Evolutionary conservation across 805 yeast genomes (phyloP), one percentile per base, ranked within the genome.

Genomic region (Metschnikowia continentalis): DNA sequence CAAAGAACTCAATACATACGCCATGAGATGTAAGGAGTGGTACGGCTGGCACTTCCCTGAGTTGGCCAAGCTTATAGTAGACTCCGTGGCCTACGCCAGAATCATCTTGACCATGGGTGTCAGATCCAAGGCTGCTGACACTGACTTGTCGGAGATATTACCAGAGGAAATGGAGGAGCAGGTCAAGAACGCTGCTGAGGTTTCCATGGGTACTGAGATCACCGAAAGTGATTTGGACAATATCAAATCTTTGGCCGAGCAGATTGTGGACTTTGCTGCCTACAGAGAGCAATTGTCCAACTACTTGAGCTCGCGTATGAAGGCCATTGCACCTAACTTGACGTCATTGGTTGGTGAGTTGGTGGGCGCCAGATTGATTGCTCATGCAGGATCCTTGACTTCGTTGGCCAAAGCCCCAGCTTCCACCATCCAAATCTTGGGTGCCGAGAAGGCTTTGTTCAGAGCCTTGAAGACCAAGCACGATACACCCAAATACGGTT

Each of bases 11-110:
- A 94, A 94, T 77, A 94, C 97, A 48, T 94, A 92, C 65, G 96
- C 98, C 60, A 94, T 94, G 99, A 85, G 99, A 78, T 83, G 92
- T 75, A 94, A 92, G 77, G 99, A 94, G 77, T 94, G 99, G 99
- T 94, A 94, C 76, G 99, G 99, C 59, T 94, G 99, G 99, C 99
- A 94, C 74, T 94, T 94, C 85, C 99, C 99, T 37, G 99, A 94
- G 74, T 83, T 94, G 83, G 97, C 97, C 64, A 94, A 94, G 81
- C 90, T 92, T 70, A 88, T 94, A 62, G 84, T 86, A 60, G 99
- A 92, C 75, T 91, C 96, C 59, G 92, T 89, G 62, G 97, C 97
- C 43, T 92, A 84, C 71, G 98, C 98, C 55, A 86, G 95, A 77
- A 88, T 90, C 61, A 88, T 94, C 67, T 81, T 90, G 73, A 79